phyloP scores from a whole-genome alignment of 345 rosid species.

The Heritiera fomes region DNA sequence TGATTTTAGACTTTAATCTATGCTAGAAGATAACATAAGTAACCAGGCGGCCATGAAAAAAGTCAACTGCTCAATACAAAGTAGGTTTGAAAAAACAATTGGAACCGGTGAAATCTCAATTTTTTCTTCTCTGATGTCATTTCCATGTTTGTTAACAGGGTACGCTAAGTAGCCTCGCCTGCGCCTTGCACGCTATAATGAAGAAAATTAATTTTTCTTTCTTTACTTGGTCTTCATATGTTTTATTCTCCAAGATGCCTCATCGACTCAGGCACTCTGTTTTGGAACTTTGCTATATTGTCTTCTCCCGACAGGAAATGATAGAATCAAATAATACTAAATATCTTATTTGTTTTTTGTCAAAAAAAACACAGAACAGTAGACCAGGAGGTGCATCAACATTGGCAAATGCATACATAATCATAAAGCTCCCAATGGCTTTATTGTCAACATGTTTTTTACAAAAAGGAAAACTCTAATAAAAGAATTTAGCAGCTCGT shows the following conservation, averaged over 20 bases:
- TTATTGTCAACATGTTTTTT: background rate
- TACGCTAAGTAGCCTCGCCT: background rate
- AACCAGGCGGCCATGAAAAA: constrained; percentile 8
- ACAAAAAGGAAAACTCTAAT: no score
- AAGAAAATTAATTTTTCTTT: constrained; percentile 1
- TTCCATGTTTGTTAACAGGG: background rate
- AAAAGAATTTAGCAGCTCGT: background rate
- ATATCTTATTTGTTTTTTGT: background rate
- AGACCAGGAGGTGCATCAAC: background rate
- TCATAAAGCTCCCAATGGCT: background rate
- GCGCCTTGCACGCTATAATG: background rate
- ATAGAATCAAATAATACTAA: background rate
- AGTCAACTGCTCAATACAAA: constrained; percentile 9
- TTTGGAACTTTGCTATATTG: background rate
- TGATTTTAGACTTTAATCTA: background rate
- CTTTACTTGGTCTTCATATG: background rate
- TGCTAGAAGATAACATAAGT: constrained; percentile 10
- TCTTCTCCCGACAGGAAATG: background rate
- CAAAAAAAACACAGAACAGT: background rate
- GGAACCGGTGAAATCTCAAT: background rate
- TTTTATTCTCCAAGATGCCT: background rate
- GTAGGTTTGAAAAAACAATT: background rate
- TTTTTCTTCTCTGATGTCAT: constrained; percentile 8
- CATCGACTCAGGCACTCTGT: background rate
- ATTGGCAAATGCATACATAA: background rate